phyloP scores from a whole-genome alignment of 2,329 filamentous ascomycete species.

The Aspergillus ustus region DNA sequence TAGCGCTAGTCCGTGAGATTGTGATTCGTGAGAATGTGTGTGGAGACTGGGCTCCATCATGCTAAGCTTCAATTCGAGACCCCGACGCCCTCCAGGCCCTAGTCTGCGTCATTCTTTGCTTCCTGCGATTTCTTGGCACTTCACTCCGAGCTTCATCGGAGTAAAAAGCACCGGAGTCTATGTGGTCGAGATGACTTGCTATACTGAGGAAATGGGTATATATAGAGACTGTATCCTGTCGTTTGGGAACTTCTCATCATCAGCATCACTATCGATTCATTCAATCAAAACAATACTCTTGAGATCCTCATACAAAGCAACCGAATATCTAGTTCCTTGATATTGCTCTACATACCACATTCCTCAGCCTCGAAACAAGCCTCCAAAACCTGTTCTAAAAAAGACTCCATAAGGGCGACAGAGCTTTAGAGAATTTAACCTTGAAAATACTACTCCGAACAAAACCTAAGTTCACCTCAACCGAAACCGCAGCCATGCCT shows the following conservation, averaged over 20 bases:
- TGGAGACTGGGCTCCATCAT: conserved; percentile 2
- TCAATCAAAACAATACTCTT: background rate
- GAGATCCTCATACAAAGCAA: background rate
- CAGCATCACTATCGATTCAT: background rate
- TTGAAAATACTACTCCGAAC: background rate
- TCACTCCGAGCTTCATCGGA: conserved; percentile 12
- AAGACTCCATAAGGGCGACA: background rate
- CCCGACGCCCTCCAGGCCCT: background rate
- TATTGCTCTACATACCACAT: background rate
- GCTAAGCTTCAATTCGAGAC: conserved; percentile 13
- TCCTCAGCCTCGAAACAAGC: background rate
- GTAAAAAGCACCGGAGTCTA: background rate
- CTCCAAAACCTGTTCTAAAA: background rate
- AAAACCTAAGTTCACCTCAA: background rate
- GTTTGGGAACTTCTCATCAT: background rate
- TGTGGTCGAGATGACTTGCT: background rate
- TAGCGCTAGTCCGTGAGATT: background rate
- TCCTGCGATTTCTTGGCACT: conserved; percentile 1
- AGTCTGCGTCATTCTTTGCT: conserved; percentile 9
- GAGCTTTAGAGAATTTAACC: background rate
- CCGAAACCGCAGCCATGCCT: conserved; percentile 5
- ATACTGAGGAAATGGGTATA: conserved; percentile 1
- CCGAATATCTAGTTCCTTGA: background rate
- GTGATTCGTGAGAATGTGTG: background rate
- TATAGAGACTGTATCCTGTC: conserved; percentile 5